Evolutionary conservation across 2,329 filamentous ascomycete species (phyloP).

Genomic region (Trichoderma guizhouense): DNA sequence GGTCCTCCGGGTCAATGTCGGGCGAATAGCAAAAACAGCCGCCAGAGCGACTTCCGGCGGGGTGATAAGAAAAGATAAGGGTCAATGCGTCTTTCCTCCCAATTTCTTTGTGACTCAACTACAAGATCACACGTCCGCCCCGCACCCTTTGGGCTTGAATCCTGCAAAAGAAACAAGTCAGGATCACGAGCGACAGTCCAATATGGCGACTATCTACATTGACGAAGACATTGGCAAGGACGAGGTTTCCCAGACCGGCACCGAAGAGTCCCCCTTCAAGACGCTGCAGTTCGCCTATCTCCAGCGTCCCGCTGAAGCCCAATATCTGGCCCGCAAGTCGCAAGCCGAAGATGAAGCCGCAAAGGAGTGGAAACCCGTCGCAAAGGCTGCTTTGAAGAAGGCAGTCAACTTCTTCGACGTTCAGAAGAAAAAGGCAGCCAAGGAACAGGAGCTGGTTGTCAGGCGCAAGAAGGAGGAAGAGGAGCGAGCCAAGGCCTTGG

Average conservation of each 20-base stretch:
- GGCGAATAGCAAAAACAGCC: neutral
- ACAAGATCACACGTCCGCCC: conserved; percentile 8
- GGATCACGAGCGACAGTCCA: neutral
- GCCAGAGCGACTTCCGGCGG: conserved; percentile 13
- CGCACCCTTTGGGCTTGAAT: neutral
- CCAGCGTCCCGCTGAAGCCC: conserved; percentile 30
- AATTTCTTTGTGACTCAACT: conserved; percentile 17
- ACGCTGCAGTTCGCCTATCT: conserved; percentile 74
- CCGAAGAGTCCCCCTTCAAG: conserved; percentile 75
- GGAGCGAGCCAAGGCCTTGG: conserved; percentile 43
- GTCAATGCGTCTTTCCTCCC: neutral
- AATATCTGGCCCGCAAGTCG: conserved; percentile 44
- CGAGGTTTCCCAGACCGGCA: conserved; percentile 63
- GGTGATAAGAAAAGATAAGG: conserved; percentile 20
- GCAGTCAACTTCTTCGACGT: conserved; percentile 23
- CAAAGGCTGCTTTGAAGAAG: conserved; percentile 25
- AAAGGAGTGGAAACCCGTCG: conserved; percentile 33
- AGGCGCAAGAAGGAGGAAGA: conserved; percentile 24
- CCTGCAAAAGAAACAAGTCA: conserved; percentile 1
- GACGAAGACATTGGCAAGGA: conserved; percentile 78
- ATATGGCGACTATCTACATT: conserved; percentile 43
- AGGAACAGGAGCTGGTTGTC: conserved; percentile 22
- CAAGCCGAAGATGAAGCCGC: conserved; percentile 40
- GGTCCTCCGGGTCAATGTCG: conserved; percentile 6
- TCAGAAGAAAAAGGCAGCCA: conserved; percentile 25